A percentile compares a stretch with the other conserved stretches of the same genome.
Evolutionary conservation across 805 yeast species (phyloP).

Genomic region (Isabelozyma heimii): DNA sequence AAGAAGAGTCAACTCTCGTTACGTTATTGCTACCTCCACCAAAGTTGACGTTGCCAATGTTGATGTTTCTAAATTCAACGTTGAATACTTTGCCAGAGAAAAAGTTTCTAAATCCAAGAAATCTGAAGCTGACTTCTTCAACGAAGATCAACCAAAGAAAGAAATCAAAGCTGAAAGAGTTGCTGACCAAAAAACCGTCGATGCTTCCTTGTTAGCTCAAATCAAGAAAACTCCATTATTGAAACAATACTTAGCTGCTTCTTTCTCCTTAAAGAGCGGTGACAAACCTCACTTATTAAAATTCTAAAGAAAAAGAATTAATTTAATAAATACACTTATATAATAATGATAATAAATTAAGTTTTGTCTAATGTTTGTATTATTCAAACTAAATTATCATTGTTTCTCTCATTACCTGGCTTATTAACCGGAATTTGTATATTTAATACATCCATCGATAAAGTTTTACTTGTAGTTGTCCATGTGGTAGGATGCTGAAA

Average conservation of each 20-base stretch:
- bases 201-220: conserved; percentile 86
- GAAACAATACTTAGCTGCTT: conserved; percentile 92
- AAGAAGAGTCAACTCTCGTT: conserved; percentile 98
- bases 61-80: conserved; percentile 88
- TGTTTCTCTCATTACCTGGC: neutral
- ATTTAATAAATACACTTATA: neutral
- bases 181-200: conserved; percentile 95
- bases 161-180: conserved; percentile 91
- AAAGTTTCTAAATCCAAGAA: conserved; percentile 77
- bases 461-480: conserved; percentile 1
- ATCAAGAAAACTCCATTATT: conserved; percentile 97
- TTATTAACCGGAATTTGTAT: conserved; percentile 22
- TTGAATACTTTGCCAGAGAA: conserved; percentile 95
- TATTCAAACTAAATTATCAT: neutral
- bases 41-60: conserved; percentile 75
- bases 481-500: too few species aligned
- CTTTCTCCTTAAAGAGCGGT: conserved; percentile 96
- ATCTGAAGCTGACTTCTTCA: conserved; percentile 91
- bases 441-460: conserved; percentile 22
- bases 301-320: conserved; percentile 55
- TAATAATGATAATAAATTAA: conserved; percentile 2
- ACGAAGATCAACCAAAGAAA: conserved; percentile 72
- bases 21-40: conserved; percentile 98
- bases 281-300: conserved; percentile 98
- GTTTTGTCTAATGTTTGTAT: conserved; percentile 10